A percentile compares a stretch with the other conserved stretches of the same genome.
Conservation (phyloP, 2,329 filamentous ascomycete genomes). For the Neodidymelliopsis sp. region DNA sequence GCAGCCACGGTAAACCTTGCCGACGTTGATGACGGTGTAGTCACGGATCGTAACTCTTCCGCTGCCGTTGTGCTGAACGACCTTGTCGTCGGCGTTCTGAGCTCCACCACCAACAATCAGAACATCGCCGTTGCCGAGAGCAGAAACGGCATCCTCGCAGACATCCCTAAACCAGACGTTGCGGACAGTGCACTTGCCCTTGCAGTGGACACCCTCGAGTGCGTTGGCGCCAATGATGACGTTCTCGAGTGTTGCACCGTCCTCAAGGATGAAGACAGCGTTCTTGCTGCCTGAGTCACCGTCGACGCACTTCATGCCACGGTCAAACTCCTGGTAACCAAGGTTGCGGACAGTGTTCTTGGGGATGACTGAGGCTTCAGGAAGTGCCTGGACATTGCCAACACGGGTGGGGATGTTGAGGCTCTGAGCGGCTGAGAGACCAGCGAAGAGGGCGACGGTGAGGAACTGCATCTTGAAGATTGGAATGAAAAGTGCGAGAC, state of each 20-base stretch:
- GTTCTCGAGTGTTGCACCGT: slow-evolving; percentile 58
- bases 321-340: slow-evolving; percentile 5
- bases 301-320: background rate
- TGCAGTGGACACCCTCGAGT: slow-evolving; percentile 58
- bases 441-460: background rate
- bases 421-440: slow-evolving; percentile 1
- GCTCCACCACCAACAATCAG: slow-evolving; percentile 48
- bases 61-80: slow-evolving; percentile 42
- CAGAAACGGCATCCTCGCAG: slow-evolving; percentile 37
- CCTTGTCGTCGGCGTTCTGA: slow-evolving; percentile 36
- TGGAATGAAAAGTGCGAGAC: background rate
- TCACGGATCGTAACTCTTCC: slow-evolving; percentile 35
- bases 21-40: slow-evolving; percentile 50
- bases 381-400: background rate
- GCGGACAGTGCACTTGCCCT: slow-evolving; percentile 54
- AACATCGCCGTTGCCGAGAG: slow-evolving; percentile 29
- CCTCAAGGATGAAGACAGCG: slow-evolving; percentile 59
- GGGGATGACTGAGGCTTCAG: background rate
- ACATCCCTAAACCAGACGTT: slow-evolving; percentile 21
- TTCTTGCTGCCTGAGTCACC: slow-evolving; percentile 22
- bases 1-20: slow-evolving; percentile 59
- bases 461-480: background rate
- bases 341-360: background rate
- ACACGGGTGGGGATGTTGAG: background rate
- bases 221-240: slow-evolving; percentile 60